Evolutionary conservation across 2,329 filamentous ascomycete genomes (phyloP).

Genomic region (Zymoseptoria pseudotritici): DNA sequence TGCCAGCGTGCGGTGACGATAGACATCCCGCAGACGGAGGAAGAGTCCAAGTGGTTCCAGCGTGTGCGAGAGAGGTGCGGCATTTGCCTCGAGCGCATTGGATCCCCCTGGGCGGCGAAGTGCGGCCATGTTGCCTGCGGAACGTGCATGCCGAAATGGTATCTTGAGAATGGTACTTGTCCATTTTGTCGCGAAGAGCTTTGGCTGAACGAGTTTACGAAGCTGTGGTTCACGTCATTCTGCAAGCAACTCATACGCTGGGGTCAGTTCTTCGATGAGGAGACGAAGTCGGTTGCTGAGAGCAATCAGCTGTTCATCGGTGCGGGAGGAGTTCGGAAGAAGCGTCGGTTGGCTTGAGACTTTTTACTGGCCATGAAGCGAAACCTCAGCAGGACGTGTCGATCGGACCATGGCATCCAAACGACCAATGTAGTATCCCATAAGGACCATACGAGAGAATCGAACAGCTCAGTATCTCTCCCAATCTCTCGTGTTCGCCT

Average conservation of each 20-base stretch:
- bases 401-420: no score
- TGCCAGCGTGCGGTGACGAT: background rate
- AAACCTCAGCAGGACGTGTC: no score
- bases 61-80: background rate
- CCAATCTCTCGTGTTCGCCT: no score
- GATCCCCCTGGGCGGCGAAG: background rate
- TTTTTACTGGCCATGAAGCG: no score
- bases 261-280: background rate
- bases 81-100: background rate
- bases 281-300: background rate
- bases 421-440: no score
- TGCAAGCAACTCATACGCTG: background rate
- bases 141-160: background rate
- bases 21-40: background rate
- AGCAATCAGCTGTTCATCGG: background rate
- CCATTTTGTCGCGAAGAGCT: background rate
- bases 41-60: background rate
- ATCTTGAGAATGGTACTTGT: background rate
- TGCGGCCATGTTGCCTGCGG: background rate
- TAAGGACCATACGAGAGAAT: no score
- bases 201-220: background rate
- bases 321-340: background rate
- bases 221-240: background rate
- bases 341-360: background rate
- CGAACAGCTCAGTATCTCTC: no score